A percentile compares a stretch with the other conserved stretches of the same genome.
Conservation (phyloP, 306 rosid species). For the Acmispon strigosus region DNA sequence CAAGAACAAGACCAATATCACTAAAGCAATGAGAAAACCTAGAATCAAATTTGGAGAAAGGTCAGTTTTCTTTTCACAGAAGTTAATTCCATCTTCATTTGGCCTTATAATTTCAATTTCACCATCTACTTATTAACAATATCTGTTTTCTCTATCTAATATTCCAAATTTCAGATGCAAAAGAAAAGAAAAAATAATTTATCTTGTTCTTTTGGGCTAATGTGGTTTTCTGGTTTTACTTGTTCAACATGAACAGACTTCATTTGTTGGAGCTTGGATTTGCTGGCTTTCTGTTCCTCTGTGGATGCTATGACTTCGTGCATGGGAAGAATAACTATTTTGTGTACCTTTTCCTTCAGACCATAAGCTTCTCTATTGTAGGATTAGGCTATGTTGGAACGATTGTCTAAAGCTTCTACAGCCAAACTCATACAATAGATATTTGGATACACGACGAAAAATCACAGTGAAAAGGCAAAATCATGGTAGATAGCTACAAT, state of each 20-base stretch:
- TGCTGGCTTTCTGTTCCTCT: slow-evolving; percentile 68
- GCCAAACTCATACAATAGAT: no score
- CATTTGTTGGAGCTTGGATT: slow-evolving; percentile 77
- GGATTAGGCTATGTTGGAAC: slow-evolving; percentile 89
- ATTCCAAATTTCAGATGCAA: neutral
- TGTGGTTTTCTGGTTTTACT: neutral
- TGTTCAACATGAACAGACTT: slow-evolving; percentile 41
- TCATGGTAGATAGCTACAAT: no score
- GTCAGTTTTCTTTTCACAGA: slow-evolving; percentile 25
- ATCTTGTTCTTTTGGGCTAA: neutral
- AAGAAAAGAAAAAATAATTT: neutral
- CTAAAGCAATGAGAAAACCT: slow-evolving; percentile 36
- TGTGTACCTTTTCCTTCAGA: slow-evolving; percentile 81
- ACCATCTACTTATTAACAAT: neutral
- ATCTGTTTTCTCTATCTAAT: neutral
- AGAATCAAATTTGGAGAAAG: slow-evolving; percentile 49
- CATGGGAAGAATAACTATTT: slow-evolving; percentile 87
- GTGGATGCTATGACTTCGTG: slow-evolving; percentile 83
- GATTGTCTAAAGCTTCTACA: slow-evolving; percentile 51
- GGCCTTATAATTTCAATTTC: neutral
- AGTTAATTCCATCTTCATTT: neutral
- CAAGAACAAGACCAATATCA: slow-evolving; percentile 39
- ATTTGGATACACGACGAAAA: no score
- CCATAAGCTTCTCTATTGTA: slow-evolving; percentile 56
- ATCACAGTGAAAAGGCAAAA: no score